Base-by-base conservation (phyloP, 1,139 yeast species). In the Saccharomyces hybrid region DNA sequence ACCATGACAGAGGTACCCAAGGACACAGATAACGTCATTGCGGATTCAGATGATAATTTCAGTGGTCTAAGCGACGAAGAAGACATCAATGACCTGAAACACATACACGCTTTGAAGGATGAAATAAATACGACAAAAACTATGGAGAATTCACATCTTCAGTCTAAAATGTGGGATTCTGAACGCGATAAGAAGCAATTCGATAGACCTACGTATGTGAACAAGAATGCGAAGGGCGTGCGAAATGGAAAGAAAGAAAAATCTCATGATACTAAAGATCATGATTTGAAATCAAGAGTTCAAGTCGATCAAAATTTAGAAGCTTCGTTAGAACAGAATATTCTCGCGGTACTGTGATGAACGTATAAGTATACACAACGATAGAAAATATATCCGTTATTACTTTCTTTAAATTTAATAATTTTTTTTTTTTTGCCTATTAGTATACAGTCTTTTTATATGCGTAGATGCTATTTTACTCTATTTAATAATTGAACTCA, bases 401-500 rank as follows among this genome's bases (percentile, higher is more conserved):
- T 16, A 38, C 7, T 38, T 16, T 34, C 42, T 16, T 31, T 31
- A 16, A 5, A 11, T 48, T 21, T n/a, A 19, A 48, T 4, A 4
- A 9, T 16, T 12, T 32, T 48, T 26, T 48, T 26, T 32, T 48
- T 41, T 16, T 12, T 3, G 16, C 19, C 8, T 16, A 12, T 6
- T 27, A 44, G 28, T 34, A 50, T 19, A 42, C 29, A 46, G 19
- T 19, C 14, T 49, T 21, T 47, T 21, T 46, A 44, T 32, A 44
- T 42, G 41, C 31, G 29, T 26, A 38, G 11, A 54, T 14, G 48
- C 32, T 42, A 21, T 21, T 26, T 11, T 34, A 21, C n/a, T 48
- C 16, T n/a, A 48, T 26, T 28, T 51, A 67, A 52, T 68, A 85
- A 67, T 91, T 90, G 69, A 89, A 91, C 71, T 91, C 98, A 61